Evolutionary conservation across 352 stramenopile genomes (phyloP).

Genomic region (Globisporangium okanoganense): DNA sequence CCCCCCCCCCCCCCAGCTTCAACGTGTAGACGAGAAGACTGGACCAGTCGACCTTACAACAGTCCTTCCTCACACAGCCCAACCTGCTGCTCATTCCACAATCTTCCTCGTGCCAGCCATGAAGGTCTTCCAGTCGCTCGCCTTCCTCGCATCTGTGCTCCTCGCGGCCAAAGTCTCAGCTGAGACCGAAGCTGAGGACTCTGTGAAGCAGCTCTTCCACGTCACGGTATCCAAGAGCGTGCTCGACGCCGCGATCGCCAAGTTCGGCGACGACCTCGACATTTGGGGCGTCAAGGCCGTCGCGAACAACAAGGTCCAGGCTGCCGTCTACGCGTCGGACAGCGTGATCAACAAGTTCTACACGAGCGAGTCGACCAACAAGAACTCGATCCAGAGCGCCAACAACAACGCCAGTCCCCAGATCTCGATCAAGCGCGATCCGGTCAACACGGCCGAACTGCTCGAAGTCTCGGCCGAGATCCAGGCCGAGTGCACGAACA

Average conservation of each 20-base stretch:
- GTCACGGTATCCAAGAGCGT: slow-evolving; percentile 26
- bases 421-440: background rate
- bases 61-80: too few species aligned
- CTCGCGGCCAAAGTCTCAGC: too few species aligned
- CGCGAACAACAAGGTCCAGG: background rate
- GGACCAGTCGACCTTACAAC: too few species aligned
- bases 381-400: background rate
- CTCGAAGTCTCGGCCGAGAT: slow-evolving; percentile 1
- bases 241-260: slow-evolving; percentile 8
- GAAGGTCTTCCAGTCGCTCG: background rate
- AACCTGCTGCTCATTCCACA: too few species aligned
- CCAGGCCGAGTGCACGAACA: background rate
- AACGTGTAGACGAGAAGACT: slow-evolving; percentile 9
- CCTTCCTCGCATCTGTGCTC: too few species aligned
- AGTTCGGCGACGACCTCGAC: slow-evolving; percentile 11
- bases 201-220: slow-evolving; percentile 36
- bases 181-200: too few species aligned
- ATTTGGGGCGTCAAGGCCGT: slow-evolving; percentile 6
- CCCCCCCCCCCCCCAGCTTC: too few species aligned
- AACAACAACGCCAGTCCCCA: background rate
- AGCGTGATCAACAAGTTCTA: slow-evolving; percentile 7
- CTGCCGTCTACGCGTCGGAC: slow-evolving; percentile 10
- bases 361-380: background rate
- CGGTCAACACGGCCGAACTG: slow-evolving; percentile 2
- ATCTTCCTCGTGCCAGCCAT: background rate